phyloP scores from a whole-genome alignment of 1,284 basidiomycete genomes.

The Hemileia vastatrix region DNA sequence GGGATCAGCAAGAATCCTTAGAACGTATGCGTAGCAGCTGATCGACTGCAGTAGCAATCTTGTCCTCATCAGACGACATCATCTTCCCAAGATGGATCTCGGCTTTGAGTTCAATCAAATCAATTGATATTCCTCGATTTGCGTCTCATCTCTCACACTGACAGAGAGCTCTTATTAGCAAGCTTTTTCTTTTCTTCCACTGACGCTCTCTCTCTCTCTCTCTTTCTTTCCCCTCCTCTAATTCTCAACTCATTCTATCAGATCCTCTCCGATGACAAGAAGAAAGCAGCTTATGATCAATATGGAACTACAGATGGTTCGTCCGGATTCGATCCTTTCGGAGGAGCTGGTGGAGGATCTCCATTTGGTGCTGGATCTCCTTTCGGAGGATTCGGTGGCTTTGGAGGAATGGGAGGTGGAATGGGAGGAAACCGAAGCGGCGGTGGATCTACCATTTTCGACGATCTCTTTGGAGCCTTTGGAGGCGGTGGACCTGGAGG shows the following conservation, averaged over 20 bases:
- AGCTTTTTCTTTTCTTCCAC: too few species aligned
- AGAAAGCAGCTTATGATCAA: conserved; percentile 38
- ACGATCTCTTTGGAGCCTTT: conserved; percentile 39
- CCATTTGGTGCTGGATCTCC: too few species aligned
- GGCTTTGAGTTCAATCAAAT: too few species aligned
- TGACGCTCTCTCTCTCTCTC: conserved; percentile 1
- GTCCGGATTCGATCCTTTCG: conserved; percentile 38
- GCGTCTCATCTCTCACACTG: too few species aligned
- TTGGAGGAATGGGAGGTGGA: conserved; percentile 34
- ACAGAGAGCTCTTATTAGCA: too few species aligned
- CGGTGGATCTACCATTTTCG: conserved; percentile 37
- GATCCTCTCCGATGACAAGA: conserved; percentile 35
- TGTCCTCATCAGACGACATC: too few species aligned
- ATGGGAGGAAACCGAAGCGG: conserved; percentile 31
- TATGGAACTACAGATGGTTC: conserved; percentile 39
- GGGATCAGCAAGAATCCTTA: too few species aligned
- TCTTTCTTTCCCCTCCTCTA: not conserved
- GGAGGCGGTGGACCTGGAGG: conserved; percentile 31
- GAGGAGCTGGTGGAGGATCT: conserved; percentile 28
- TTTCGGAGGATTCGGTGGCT: conserved; percentile 27
- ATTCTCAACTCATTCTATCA: conserved; percentile 22
- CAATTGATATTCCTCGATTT: too few species aligned
- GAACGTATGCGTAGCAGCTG: too few species aligned
- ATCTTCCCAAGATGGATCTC: too few species aligned
- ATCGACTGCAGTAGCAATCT: too few species aligned